Percentiles rank a stretch among this genome's conserved stretches.
Conservation (phyloP, 2,329 filamentous ascomycete genomes). For the Fusarium siculi region DNA sequence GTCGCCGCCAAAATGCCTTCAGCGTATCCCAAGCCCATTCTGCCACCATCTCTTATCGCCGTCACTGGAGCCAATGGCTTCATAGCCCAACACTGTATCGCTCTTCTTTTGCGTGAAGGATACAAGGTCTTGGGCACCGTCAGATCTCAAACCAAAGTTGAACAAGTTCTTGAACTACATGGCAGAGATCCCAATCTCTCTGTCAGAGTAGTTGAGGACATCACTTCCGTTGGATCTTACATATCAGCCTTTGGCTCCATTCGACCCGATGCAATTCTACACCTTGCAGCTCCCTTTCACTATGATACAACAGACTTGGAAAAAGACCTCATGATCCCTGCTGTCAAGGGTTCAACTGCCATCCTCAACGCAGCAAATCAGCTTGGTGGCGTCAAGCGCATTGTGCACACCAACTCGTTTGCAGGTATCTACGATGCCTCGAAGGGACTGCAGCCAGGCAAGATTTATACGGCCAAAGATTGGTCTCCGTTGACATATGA, state of each 20-base stretch:
- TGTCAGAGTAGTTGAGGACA: not conserved
- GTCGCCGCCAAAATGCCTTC: not conserved
- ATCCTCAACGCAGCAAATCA: not conserved
- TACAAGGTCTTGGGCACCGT: slow-evolving; percentile 4
- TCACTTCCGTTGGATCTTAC: not conserved
- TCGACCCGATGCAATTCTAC: slow-evolving; percentile 1
- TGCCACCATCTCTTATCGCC: not conserved
- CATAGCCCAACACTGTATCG: slow-evolving; percentile 10
- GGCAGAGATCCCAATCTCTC: not conserved
- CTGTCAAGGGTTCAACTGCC: slow-evolving; percentile 5
- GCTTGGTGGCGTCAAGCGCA: not conserved
- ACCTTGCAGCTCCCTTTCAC: slow-evolving; percentile 4
- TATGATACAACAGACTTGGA: slow-evolving; percentile 1
- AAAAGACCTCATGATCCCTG: slow-evolving; percentile 4
- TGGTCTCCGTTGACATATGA: slow-evolving; percentile 8
- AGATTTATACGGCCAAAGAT: not conserved
- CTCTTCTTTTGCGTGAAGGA: not conserved
- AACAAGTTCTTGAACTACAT: slow-evolving; percentile 2
- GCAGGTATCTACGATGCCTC: slow-evolving; percentile 14
- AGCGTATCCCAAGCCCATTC: not conserved
- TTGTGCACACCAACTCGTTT: slow-evolving; percentile 14
- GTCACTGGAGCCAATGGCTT: slow-evolving; percentile 12
- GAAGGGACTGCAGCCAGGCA: not conserved
- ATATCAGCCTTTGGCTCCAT: not conserved
- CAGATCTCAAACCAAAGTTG: not conserved